Evolutionary conservation across 495 filamentous ascomycete species (phyloP).

Genomic region (Penicillium alfredii): DNA sequence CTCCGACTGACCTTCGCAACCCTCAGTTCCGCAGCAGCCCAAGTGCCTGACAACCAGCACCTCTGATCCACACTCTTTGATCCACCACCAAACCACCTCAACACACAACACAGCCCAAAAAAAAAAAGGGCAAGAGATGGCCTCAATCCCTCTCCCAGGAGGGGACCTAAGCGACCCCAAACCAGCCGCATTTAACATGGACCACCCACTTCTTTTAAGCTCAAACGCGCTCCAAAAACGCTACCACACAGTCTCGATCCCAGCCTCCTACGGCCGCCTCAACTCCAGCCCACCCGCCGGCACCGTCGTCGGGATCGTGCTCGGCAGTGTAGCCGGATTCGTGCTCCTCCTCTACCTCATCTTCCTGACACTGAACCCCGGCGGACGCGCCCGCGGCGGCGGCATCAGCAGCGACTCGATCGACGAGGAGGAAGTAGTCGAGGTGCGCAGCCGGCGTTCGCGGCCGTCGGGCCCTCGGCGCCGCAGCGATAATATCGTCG

Average conservation of each 20-base stretch:
- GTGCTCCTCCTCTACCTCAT: conserved; percentile 69
- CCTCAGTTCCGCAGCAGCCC: neutral
- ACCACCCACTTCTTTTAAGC: neutral
- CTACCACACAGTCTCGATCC: conserved; percentile 49
- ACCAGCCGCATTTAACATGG: neutral
- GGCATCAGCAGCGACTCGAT: conserved; percentile 13
- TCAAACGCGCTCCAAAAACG: conserved; percentile 15
- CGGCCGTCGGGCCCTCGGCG: conserved; percentile 4
- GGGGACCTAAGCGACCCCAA: conserved; percentile 1
- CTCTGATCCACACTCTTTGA: too few relatives aligned
- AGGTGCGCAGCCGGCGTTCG: conserved; percentile 18
- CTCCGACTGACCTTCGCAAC: too few relatives aligned
- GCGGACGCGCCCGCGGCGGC: conserved; percentile 22
- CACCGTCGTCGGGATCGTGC: conserved; percentile 73
- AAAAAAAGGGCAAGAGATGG: too few relatives aligned
- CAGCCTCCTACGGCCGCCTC: conserved; percentile 60
- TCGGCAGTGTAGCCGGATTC: conserved; percentile 80
- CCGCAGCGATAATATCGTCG: conserved; percentile 16
- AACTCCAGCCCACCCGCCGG: conserved; percentile 58
- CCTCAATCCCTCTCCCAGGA: too few relatives aligned
- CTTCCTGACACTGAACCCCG: conserved; percentile 58
- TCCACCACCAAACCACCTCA: too few relatives aligned
- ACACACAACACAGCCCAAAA: too few relatives aligned
- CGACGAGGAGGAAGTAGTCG: conserved; percentile 27
- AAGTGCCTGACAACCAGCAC: too few relatives aligned